Base-by-base conservation (phyloP, 495 filamentous ascomycete genomes). In the Thermochaetoides thermophila region DNA sequence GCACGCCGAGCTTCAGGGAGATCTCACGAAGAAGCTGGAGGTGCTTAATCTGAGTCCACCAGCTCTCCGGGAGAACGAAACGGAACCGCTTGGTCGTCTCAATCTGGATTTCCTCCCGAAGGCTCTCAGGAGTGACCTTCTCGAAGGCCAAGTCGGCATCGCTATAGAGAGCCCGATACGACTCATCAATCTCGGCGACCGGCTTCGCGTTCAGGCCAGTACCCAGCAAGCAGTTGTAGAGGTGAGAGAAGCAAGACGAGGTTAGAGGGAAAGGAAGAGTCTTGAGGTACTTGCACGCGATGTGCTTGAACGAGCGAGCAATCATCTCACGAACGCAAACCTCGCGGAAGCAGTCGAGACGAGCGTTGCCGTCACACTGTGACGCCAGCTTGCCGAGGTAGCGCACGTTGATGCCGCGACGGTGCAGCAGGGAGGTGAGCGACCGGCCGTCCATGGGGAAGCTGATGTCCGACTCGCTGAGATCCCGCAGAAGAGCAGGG, bases 391-490 rank as follows among this genome's bases (percentile, higher is more conserved):
- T 79, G 31, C 91, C 91, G 17, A 99, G 71, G 57, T 99, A 99
- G 48, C 91, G 76, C 41, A 94, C 70, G 63, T 96, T 99, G 61
- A 99, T 81, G 55, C 91, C 91, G 21, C 91, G 84, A 60, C 92
- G 92, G 61, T 99, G 91, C 62, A 99, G 71, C 26, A 94, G 71
- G 42, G 76, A 72, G 40, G 75, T 83, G 36, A 99, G 66, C 16
- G 86, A 94, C 44, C 81, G 73, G 25, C 91, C 91, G 48, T 99
- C 91, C 84, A 96, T 94, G 23, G 91, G 91, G 65, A 94, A 95
- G 40, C 85, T 84, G 30, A 94, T 76, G 40, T 99, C 91, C 7
- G 84, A 82, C 45, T 92, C 81, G 49, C 80, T 78, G 28, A 96
- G 73, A 42, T 96, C 86, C 44, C 76, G 69, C 32, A 93, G 63